Percentiles rank a stretch among this genome's conserved stretches.
Evolutionary conservation across 2,329 filamentous ascomycete genomes (phyloP).

Genomic region (Aureobasidium sp.): DNA sequence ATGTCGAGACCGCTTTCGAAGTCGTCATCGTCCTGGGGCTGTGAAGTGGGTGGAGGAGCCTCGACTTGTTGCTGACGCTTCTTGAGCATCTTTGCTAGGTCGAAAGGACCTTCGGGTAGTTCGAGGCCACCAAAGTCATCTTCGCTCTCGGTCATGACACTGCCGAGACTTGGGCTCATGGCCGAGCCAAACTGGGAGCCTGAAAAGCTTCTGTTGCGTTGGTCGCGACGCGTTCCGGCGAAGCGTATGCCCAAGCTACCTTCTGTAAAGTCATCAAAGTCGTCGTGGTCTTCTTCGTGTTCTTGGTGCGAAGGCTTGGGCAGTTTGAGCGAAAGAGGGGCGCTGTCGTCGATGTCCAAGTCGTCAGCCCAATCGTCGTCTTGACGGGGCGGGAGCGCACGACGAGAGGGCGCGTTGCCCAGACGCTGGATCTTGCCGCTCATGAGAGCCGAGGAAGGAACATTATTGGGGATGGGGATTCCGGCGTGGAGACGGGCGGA

Average conservation of each 20-base stretch:
- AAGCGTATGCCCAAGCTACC: slow-evolving; percentile 86
- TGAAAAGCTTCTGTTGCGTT: slow-evolving; percentile 76
- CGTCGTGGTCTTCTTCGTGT: slow-evolving; percentile 47
- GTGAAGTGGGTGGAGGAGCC: slow-evolving; percentile 27
- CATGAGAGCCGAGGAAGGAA: slow-evolving; percentile 80
- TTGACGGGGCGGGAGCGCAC: slow-evolving; percentile 31
- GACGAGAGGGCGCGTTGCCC: slow-evolving; percentile 48
- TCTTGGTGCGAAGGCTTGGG: slow-evolving; percentile 14
- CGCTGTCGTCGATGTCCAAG: slow-evolving; percentile 38
- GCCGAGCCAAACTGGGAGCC: slow-evolving; percentile 53
- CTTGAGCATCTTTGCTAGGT: slow-evolving; percentile 72
- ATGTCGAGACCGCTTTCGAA: slow-evolving; percentile 83
- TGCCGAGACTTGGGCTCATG: slow-evolving; percentile 86
- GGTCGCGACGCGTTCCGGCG: slow-evolving; percentile 75
- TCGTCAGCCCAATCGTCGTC: slow-evolving; percentile 48
- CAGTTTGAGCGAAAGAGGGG: slow-evolving; percentile 39
- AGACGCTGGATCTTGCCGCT: slow-evolving; percentile 90
- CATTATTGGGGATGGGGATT: slow-evolving; percentile 80
- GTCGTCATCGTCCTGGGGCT: slow-evolving; percentile 53
- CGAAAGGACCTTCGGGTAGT: slow-evolving; percentile 73
- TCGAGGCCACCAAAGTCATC: slow-evolving; percentile 86
- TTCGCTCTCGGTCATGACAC: slow-evolving; percentile 85
- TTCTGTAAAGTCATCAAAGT: slow-evolving; percentile 88
- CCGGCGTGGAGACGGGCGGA: slow-evolving; percentile 74
- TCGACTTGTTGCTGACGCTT: slow-evolving; percentile 53